Evolutionary conservation across 2,329 filamentous ascomycete genomes (phyloP).

Genomic region (Aspergillus candidus): DNA sequence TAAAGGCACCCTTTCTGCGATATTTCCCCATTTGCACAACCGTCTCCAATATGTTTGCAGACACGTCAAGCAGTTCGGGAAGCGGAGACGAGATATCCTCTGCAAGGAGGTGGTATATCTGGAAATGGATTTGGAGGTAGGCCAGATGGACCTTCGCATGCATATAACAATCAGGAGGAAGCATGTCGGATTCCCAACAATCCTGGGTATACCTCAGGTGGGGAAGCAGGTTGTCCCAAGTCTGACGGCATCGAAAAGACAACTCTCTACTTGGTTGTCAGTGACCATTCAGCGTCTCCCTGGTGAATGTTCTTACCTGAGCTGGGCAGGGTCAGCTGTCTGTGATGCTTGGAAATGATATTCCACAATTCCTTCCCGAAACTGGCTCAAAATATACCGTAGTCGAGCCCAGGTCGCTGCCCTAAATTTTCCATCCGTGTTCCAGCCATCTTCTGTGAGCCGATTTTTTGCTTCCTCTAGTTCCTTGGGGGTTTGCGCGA

Average conservation of each 20-base stretch:
- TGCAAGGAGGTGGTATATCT: constrained; percentile 8
- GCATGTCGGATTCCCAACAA: constrained; percentile 10
- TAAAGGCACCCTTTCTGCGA: constrained; percentile 2
- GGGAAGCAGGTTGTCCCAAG: constrained; percentile 8
- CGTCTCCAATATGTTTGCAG: constrained; percentile 13
- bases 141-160: constrained; percentile 11
- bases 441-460: constrained; percentile 10
- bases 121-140: constrained; percentile 13
- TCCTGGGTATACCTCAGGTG: constrained; percentile 8
- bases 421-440: constrained; percentile 7
- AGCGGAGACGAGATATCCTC: background rate
- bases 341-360: constrained; percentile 10
- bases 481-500: constrained; percentile 1
- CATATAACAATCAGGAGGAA: constrained; percentile 5
- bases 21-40: constrained; percentile 10
- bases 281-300: background rate
- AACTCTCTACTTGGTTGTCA: constrained; percentile 5
- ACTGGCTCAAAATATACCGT: constrained; percentile 11
- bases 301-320: constrained; percentile 5
- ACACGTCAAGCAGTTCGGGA: constrained; percentile 10
- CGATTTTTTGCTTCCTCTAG: constrained; percentile 1
- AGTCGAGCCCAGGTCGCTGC: constrained; percentile 12
- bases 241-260: constrained; percentile 7
- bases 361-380: constrained; percentile 11
- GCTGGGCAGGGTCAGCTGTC: constrained; percentile 4